phyloP scores from a whole-genome alignment of 2,329 filamentous ascomycete species.

The Truncatella angustata region DNA sequence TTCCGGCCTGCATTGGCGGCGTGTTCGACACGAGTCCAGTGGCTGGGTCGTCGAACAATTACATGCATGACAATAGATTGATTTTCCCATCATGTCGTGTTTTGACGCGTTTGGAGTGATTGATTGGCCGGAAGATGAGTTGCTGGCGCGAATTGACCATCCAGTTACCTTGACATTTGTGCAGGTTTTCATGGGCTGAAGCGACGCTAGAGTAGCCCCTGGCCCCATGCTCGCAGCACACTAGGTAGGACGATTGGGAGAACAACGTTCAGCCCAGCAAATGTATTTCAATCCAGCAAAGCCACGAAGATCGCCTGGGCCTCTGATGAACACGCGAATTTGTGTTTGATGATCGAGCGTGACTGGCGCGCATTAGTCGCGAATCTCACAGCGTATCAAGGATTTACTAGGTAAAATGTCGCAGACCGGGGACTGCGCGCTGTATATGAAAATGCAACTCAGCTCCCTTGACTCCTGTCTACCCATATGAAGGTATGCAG shows the following conservation, averaged over 20 bases:
- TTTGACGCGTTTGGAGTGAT: constrained; percentile 30
- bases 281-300: constrained; percentile 9
- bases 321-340: not conserved
- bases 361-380: constrained; percentile 13
- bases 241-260: not conserved
- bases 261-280: constrained; percentile 1
- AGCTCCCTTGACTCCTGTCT: not conserved
- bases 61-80: constrained; percentile 38
- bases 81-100: constrained; percentile 31
- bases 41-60: constrained; percentile 25
- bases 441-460: not conserved
- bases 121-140: constrained; percentile 33
- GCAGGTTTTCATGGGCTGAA: constrained; percentile 29
- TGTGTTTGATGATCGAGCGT: constrained; percentile 10
- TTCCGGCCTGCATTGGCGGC: constrained; percentile 4
- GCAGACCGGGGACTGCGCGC: not conserved
- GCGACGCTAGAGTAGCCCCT: constrained; percentile 21
- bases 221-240: constrained; percentile 16
- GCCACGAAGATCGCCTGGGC: constrained; percentile 1
- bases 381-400: constrained; percentile 1
- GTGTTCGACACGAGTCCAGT: not conserved
- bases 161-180: constrained; percentile 28
- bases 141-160: constrained; percentile 25
- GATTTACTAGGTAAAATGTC: not conserved
- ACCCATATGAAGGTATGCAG: not conserved